These are phyloP conservation scores for Biscogniauxia sp. DNA, from an alignment of 2,329 filamentous ascomycete species.

Conservation along the genomic window DNA sequence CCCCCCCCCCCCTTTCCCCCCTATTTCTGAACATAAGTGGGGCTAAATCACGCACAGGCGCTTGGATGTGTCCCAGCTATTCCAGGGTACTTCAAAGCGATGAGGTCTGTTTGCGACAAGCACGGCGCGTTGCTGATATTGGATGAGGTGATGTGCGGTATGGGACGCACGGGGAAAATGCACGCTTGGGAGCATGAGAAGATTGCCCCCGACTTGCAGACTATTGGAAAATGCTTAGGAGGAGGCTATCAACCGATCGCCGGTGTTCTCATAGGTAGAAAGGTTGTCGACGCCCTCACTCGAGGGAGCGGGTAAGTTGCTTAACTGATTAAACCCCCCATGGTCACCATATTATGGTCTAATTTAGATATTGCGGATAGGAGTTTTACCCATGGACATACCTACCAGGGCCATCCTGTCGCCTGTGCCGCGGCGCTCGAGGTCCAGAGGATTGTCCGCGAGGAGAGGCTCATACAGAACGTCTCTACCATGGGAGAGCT, in stretches of 20 bases:
- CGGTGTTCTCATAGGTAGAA: constrained; percentile 53
- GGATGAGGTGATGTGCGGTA: constrained; percentile 75
- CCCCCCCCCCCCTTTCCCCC: too few relatives aligned
- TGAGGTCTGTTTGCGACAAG: constrained; percentile 66
- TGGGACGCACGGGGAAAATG: constrained; percentile 56
- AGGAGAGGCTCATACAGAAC: constrained; percentile 34
- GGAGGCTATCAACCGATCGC: constrained; percentile 63
- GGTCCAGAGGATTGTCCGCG: constrained; percentile 38
- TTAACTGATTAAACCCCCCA: not conserved
- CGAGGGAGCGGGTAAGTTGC: constrained; percentile 34
- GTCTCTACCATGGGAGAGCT: constrained; percentile 31
- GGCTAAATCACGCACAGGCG: constrained; percentile 17
- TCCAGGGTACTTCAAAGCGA: constrained; percentile 66
- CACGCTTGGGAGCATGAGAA: constrained; percentile 62
- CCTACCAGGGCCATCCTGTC: constrained; percentile 45
- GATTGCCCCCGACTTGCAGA: constrained; percentile 62
- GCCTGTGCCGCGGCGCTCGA: constrained; percentile 38
- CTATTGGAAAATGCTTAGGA: constrained; percentile 64
- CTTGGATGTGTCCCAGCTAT: constrained; percentile 67
- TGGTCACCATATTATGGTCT: not conserved
- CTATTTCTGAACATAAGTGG: not conserved
- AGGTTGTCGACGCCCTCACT: constrained; percentile 46
- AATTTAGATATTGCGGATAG: not conserved
- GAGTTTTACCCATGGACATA: constrained; percentile 56
- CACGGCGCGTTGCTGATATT: constrained; percentile 74